Evolutionary conservation across 2,329 filamentous ascomycete species (phyloP).

Genomic region (Pseudodiploospora longispora): DNA sequence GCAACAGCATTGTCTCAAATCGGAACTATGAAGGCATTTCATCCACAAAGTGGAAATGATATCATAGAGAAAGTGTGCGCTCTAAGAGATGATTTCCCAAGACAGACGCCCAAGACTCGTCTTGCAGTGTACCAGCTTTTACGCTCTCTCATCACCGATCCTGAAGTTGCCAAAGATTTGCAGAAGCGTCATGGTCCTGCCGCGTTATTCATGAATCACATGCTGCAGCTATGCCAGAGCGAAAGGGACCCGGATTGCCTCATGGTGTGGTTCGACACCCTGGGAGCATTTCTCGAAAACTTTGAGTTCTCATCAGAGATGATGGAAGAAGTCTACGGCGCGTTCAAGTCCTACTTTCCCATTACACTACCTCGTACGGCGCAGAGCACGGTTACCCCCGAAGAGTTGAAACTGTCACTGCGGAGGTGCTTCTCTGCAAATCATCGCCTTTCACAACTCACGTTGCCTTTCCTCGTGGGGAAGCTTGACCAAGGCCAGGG

Average conservation of each 20-base stretch:
- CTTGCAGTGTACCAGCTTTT: conserved; percentile 45
- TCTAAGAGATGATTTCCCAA: conserved; percentile 48
- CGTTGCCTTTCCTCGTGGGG: conserved; percentile 46
- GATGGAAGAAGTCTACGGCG: conserved; percentile 42
- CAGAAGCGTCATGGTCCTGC: conserved; percentile 35
- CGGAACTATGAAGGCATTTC: conserved; percentile 42
- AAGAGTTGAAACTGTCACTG: conserved; percentile 46
- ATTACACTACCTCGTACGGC: conserved; percentile 47
- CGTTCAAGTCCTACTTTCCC: conserved; percentile 53
- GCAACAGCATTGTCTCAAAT: conserved; percentile 44
- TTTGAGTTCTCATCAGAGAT: conserved; percentile 34
- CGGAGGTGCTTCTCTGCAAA: conserved; percentile 47
- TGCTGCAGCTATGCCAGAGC: conserved; percentile 43
- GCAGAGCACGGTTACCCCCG: conserved; percentile 45
- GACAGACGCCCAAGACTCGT: conserved; percentile 44
- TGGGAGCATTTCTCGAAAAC: conserved; percentile 39
- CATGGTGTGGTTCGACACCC: conserved; percentile 47
- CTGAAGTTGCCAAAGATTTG: conserved; percentile 35
- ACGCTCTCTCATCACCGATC: conserved; percentile 33
- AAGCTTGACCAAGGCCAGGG: conserved; percentile 53
- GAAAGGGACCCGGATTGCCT: conserved; percentile 52
- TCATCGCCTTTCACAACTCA: conserved; percentile 33
- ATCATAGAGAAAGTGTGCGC: conserved; percentile 43
- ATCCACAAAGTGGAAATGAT: conserved; percentile 36
- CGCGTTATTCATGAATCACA: conserved; percentile 38